These are phyloP conservation scores for Fusarium multiceps DNA, from an alignment of 2,329 filamentous ascomycete genomes.

Conservation along the genomic window DNA sequence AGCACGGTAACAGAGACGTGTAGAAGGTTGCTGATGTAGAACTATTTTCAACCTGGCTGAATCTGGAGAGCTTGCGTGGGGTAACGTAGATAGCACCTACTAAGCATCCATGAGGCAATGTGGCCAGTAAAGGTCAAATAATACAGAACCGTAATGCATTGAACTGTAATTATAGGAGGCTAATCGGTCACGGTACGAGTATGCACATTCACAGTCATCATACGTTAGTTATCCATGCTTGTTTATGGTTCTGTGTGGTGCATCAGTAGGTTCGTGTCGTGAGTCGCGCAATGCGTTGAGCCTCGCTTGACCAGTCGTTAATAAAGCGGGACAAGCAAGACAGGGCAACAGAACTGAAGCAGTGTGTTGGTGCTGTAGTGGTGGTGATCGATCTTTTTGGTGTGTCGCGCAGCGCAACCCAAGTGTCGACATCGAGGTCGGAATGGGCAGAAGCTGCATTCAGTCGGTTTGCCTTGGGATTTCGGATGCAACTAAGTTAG, in stretches of 20 bases:
- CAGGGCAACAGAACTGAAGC: not conserved
- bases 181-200: not conserved
- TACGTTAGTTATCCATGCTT: slow-evolving; percentile 6
- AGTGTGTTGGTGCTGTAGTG: not conserved
- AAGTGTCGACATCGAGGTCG: slow-evolving; percentile 8
- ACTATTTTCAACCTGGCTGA: not conserved
- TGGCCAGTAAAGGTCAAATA: slow-evolving; percentile 10
- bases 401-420: slow-evolving; percentile 37
- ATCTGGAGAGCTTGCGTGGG: slow-evolving; percentile 15
- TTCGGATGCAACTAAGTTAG: not conserved
- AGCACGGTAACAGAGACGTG: not conserved
- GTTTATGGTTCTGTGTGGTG: slow-evolving; percentile 12
- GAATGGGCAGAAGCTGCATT: slow-evolving; percentile 26
- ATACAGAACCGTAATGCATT: not conserved
- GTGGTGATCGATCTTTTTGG: slow-evolving; percentile 6
- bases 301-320: slow-evolving; percentile 16
- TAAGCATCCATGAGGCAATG: slow-evolving; percentile 21
- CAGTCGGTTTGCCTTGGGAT: not conserved
- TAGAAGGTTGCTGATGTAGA: not conserved
- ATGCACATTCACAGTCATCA: slow-evolving; percentile 9
- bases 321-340: slow-evolving; percentile 33
- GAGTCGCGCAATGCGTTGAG: slow-evolving; percentile 24
- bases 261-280: slow-evolving; percentile 19
- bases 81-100: not conserved
- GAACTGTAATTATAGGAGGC: not conserved